phyloP scores from a whole-genome alignment of 2,329 filamentous ascomycete species.

The Diplodia seriata region DNA sequence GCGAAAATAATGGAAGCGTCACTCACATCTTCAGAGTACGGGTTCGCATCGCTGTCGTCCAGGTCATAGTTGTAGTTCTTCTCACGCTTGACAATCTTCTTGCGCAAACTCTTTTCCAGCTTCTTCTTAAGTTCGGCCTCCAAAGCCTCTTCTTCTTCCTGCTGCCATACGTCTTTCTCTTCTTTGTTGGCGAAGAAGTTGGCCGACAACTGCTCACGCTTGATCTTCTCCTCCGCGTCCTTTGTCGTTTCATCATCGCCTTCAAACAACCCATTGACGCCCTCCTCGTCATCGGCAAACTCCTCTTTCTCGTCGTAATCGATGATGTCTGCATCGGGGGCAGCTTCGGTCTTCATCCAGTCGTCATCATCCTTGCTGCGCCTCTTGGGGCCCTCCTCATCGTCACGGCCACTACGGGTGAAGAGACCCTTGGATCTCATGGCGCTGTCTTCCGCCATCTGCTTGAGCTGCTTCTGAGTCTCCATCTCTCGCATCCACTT shows the following conservation, averaged over 20 bases:
- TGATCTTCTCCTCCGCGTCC: constrained; percentile 69
- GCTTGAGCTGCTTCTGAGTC: constrained; percentile 51
- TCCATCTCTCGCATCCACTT: constrained; percentile 68
- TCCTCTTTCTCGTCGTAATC: constrained; percentile 71
- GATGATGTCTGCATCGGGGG: constrained; percentile 68
- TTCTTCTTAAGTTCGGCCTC: constrained; percentile 73
- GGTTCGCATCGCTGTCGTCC: constrained; percentile 67
- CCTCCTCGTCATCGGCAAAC: constrained; percentile 86
- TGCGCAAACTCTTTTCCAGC: constrained; percentile 78
- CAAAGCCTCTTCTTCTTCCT: constrained; percentile 70
- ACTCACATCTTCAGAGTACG: constrained; percentile 41
- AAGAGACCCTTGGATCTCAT: constrained; percentile 34
- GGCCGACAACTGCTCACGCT: constrained; percentile 81
- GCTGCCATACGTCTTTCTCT: constrained; percentile 64
- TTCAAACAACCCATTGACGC: constrained; percentile 50
- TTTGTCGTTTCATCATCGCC: constrained; percentile 63
- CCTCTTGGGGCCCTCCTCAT: constrained; percentile 46
- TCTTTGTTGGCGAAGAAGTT: constrained; percentile 77
- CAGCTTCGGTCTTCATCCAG: constrained; percentile 51
- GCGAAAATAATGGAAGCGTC: constrained; percentile 35
- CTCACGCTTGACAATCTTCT: constrained; percentile 83
- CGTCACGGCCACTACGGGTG: constrained; percentile 37
- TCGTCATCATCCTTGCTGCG: constrained; percentile 53
- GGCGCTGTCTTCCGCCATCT: constrained; percentile 36
- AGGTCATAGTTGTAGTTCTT: constrained; percentile 82